Percentiles rank a stretch among this genome's conserved stretches.
Evolutionary conservation across 139 green algal genomes (phyloP).

Genomic region (Dunaliella primolecta): DNA sequence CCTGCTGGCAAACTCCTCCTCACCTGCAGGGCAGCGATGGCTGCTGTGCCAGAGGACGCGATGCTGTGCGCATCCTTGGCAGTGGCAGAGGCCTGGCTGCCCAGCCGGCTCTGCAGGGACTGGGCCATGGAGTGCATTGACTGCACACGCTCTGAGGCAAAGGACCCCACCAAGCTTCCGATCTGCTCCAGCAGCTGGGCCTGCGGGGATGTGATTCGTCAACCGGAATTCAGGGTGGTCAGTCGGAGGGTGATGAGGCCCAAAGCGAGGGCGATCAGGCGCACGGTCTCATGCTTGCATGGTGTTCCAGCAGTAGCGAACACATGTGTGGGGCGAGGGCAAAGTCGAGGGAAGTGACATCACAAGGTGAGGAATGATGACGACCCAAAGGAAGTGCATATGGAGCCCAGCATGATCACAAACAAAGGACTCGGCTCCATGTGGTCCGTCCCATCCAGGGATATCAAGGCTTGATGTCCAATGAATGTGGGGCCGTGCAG

Average conservation of each 20-base stretch:
- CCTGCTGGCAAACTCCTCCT: too few relatives aligned
- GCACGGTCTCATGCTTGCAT: too few relatives aligned
- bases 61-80: neutral
- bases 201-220: neutral
- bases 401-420: too few relatives aligned
- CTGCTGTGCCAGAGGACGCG: neutral
- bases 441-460: too few relatives aligned
- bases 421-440: too few relatives aligned
- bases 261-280: too few relatives aligned
- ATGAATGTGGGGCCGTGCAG: too few relatives aligned
- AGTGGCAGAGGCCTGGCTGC: neutral
- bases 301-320: too few relatives aligned
- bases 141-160: conserved; percentile 26
- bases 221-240: neutral
- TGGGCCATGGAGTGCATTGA: neutral
- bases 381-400: neutral
- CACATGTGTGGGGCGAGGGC: neutral
- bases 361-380: neutral
- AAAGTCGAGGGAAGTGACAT: neutral
- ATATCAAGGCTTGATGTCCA: too few relatives aligned
- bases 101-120: neutral
- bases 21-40: neutral
- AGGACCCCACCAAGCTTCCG: conserved; percentile 24
- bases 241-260: neutral
- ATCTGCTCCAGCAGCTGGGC: conserved; percentile 34